Evolutionary conservation across 306 rosid genomes (phyloP).

Genomic region (Sophora flavescens): DNA sequence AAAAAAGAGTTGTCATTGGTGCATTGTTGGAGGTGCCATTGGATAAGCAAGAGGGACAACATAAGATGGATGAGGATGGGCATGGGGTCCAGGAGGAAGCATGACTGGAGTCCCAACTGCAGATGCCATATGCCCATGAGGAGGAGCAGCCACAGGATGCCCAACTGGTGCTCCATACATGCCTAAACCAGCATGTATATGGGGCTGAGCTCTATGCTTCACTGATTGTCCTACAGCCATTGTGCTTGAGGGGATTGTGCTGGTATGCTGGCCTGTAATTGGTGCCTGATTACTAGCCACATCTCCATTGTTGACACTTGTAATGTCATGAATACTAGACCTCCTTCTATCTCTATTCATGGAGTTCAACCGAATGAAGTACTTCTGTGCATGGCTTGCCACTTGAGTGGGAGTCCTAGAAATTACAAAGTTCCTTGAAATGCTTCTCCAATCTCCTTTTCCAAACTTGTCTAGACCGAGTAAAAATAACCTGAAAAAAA

Average conservation of each 20-base stretch:
- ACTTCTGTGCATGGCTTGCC: conserved; percentile 98
- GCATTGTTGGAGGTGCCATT: conserved; percentile 96
- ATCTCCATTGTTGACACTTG: conserved; percentile 85
- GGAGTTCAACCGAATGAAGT: conserved; percentile 91
- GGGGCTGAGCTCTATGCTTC: conserved; percentile 78
- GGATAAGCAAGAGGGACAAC: conserved; percentile 95
- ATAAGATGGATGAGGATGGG: conserved; percentile 61
- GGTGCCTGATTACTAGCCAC: conserved; percentile 71
- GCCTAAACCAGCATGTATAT: conserved; percentile 73
- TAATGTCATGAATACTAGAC: conserved; percentile 95
- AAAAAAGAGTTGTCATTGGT: conserved; percentile 56
- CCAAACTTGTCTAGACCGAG: conserved; percentile 98
- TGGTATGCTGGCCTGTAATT: conserved; percentile 83
- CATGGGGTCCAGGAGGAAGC: conserved; percentile 81
- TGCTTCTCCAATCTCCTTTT: conserved; percentile 99
- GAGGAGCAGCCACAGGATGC: conserved; percentile 86
- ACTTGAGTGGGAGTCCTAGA: conserved; percentile 99
- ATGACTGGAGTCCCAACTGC: conserved; percentile 96
- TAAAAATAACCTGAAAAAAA: conserved; percentile 75
- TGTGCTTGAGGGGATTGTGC: conserved; percentile 55
- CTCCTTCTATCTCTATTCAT: conserved; percentile 97
- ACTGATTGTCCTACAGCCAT: conserved; percentile 63
- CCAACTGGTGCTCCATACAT: conserved; percentile 92
- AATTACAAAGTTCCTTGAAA: conserved; percentile 92
- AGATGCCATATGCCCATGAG: conserved; percentile 75